Percentiles rank a stretch among this genome's conserved stretches.
These are phyloP conservation scores for Waltergamsia citrina DNA, from an alignment of 2,329 filamentous ascomycete species.

Conservation along the genomic window DNA sequence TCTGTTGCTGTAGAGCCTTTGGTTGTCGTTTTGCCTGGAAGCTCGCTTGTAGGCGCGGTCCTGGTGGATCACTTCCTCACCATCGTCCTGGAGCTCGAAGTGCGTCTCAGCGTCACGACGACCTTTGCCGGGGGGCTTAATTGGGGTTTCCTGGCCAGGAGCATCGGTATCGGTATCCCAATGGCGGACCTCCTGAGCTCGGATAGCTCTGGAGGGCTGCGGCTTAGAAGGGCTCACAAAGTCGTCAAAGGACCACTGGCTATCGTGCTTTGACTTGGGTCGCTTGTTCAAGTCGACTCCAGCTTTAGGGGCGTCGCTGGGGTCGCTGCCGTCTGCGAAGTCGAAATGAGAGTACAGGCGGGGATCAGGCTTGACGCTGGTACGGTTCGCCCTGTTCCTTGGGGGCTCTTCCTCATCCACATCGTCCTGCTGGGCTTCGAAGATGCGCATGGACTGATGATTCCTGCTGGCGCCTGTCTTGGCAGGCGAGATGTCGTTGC, in stretches of 20 bases:
- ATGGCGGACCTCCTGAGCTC: constrained; percentile 64
- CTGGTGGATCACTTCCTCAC: constrained; percentile 42
- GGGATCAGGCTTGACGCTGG: constrained; percentile 55
- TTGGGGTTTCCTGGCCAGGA: constrained; percentile 45
- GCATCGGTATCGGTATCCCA: constrained; percentile 62
- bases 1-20: constrained; percentile 67
- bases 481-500: constrained; percentile 34
- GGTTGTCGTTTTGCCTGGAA: constrained; percentile 54
- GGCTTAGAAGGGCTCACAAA: constrained; percentile 74
- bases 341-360: constrained; percentile 83
- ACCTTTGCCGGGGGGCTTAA: constrained; percentile 51
- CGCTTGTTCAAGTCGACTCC: constrained; percentile 28
- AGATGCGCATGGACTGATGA: constrained; percentile 53
- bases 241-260: constrained; percentile 83
- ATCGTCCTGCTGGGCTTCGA: constrained; percentile 40
- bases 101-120: constrained; percentile 75
- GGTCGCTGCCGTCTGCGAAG: constrained; percentile 57
- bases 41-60: constrained; percentile 27
- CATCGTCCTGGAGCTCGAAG: constrained; percentile 76
- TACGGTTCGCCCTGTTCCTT: constrained; percentile 26
- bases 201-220: constrained; percentile 46
- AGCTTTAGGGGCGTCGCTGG: constrained; percentile 34
- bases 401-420: constrained; percentile 31
- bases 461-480: constrained; percentile 50
- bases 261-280: constrained; percentile 53